A percentile compares a stretch with the other conserved stretches of the same genome.
These are phyloP conservation scores for Trifolium fragiferum DNA, from an alignment of 306 rosid genomes.

Conservation along the genomic window DNA sequence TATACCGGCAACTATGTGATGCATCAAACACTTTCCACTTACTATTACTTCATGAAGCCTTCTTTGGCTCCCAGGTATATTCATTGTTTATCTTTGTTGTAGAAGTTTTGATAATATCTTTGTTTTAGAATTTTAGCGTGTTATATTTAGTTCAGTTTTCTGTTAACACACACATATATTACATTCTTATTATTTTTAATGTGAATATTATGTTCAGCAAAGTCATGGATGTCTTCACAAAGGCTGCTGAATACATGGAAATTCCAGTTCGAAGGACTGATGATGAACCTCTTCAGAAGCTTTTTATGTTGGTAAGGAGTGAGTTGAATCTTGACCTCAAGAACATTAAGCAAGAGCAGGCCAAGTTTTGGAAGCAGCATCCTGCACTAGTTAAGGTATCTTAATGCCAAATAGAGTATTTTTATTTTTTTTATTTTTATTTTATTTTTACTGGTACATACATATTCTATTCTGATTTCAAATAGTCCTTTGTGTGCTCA, in stretches of 20 bases:
- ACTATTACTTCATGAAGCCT: slow-evolving; percentile 91
- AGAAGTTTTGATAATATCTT: too few species aligned
- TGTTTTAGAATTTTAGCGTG: too few species aligned
- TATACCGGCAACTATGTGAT: slow-evolving; percentile 96
- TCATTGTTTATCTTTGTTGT: neutral
- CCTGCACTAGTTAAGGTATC: slow-evolving; percentile 94
- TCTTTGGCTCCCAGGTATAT: slow-evolving; percentile 94
- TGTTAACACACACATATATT: neutral
- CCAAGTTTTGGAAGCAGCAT: slow-evolving; percentile 99
- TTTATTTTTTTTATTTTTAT: neutral
- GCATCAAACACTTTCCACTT: slow-evolving; percentile 92
- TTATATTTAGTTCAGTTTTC: too few species aligned
- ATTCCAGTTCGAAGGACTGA: slow-evolving; percentile 98
- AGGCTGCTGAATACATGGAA: slow-evolving; percentile 94
- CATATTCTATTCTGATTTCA: slow-evolving; percentile 37
- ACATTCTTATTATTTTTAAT: slow-evolving; percentile 10
- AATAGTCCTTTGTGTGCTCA: slow-evolving; percentile 38
- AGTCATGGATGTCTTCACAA: slow-evolving; percentile 97
- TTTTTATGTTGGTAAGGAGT: slow-evolving; percentile 93
- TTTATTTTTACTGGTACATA: slow-evolving; percentile 1
- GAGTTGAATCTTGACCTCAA: slow-evolving; percentile 98
- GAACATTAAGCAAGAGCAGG: slow-evolving; percentile 98
- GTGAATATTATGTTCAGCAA: slow-evolving; percentile 60
- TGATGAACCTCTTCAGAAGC: slow-evolving; percentile 92
- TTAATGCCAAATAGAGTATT: slow-evolving; percentile 24